Base-by-base conservation (phyloP, 164 flowering plant species). In the Warburgia ugandensis region DNA sequence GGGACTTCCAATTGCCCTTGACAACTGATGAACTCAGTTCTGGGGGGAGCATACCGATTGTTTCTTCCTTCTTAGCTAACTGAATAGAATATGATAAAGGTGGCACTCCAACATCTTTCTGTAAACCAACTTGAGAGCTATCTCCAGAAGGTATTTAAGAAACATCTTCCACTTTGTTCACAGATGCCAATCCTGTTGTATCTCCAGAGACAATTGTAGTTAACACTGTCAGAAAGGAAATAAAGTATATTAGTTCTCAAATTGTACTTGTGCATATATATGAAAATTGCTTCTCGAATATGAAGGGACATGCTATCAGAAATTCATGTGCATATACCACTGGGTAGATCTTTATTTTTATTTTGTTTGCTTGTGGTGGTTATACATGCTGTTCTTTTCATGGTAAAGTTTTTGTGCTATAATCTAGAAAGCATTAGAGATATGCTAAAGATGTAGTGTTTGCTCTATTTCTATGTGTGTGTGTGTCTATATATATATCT, bases 41-140 rank as follows among this genome's bases (percentile, higher is more conserved):
- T n/a, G 6, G 12, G 32, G 56, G 42, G 28, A 50, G 46, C 9
- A 14, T 21, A 29, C 33, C 19, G 25, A 35, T 46, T 30, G 51
- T n/a, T 57, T 61, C 61, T 68, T 63, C 55, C 45, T 59, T 21
- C 29, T 42, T 20, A 13, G 45, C 58, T 33, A 47, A 51, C 26
- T 48, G 23, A 46, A 48, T 0, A 21, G 23, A 9, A 31, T 32
- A 54, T 19, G 27, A 36, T n/a, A n/a, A n/a, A n/a, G n/a, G n/a
- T 37, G 41, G 14, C 20, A 12, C 6, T 19, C 29, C 55, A 32
- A 45, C 68, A 12, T 59, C 65, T 26, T 67, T 32, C 11, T 29
- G 32, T 22, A 55, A 54, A 60, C 20, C 6, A 45, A 51, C 53
- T 37, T 62, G 61, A 42, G 26, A 29, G 3, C 57, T 63, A 48